A percentile compares a stretch with the other conserved stretches of the same genome.
phyloP scores from a whole-genome alignment of 768 basidiomycete species.

The Melanogaster broomeanus region DNA sequence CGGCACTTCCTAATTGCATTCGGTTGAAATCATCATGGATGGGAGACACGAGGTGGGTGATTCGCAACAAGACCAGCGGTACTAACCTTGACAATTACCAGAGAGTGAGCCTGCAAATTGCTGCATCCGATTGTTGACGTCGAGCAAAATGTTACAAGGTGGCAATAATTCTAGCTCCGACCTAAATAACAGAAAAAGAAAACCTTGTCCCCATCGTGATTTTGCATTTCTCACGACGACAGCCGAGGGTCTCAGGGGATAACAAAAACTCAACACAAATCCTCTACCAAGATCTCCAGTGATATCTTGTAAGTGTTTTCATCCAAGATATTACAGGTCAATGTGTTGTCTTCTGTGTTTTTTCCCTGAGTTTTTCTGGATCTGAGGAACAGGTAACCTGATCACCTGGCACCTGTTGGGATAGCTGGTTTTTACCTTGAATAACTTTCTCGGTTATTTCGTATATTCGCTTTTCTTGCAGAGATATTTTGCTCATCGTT shows the following conservation, averaged over 20 bases:
- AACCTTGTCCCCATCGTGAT: conserved; percentile 26
- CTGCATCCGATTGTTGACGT: not conserved
- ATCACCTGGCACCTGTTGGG: conserved; percentile 27
- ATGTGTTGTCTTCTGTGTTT: conserved; percentile 5
- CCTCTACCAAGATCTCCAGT: conserved; percentile 9
- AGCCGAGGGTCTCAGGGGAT: conserved; percentile 38
- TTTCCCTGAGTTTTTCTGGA: conserved; percentile 16
- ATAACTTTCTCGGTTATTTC: conserved; percentile 35
- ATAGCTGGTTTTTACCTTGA: conserved; percentile 31
- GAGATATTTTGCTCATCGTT: conserved; percentile 26
- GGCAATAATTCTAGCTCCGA: conserved; percentile 29
- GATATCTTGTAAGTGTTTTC: conserved; percentile 28
- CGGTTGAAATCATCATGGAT: conserved; percentile 33
- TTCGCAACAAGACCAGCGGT: not conserved
- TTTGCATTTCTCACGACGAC: conserved; percentile 36
- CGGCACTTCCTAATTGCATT: conserved; percentile 40
- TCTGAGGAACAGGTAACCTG: conserved; percentile 2
- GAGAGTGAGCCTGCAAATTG: not conserved
- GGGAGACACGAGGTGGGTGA: not conserved
- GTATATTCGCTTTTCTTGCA: conserved; percentile 35
- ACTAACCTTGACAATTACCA: conserved; percentile 18
- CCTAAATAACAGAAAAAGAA: conserved; percentile 27
- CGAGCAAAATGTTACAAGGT: conserved; percentile 3
- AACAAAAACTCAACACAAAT: conserved; percentile 30
- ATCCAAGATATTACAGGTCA: conserved; percentile 9